Conservation (phyloP, 768 basidiomycete species). For the Lenzites betulinus region DNA sequence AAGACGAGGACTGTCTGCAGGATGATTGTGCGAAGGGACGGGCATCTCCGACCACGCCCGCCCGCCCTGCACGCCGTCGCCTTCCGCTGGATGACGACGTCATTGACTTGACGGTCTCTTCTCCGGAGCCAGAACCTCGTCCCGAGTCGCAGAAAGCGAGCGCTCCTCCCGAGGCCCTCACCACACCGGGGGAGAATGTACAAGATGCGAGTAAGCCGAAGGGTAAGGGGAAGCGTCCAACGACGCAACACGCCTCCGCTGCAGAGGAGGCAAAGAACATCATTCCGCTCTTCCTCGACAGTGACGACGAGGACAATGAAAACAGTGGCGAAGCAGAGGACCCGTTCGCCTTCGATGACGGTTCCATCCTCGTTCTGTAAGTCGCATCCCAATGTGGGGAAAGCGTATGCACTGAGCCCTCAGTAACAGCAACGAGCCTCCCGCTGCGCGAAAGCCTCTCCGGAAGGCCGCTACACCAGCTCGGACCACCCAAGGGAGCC, state of each 20-base stretch:
- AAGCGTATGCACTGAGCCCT: background rate
- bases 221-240: background rate
- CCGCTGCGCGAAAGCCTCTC: conserved; percentile 48
- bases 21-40: background rate
- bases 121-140: conserved; percentile 11
- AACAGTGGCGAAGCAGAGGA: background rate
- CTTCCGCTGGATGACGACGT: conserved; percentile 6
- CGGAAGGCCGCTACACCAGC: conserved; percentile 10
- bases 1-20: conserved; percentile 26
- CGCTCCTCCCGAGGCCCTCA: background rate
- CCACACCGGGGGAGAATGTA: background rate
- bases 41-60: background rate
- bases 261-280: background rate
- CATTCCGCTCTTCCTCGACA: conserved; percentile 19
- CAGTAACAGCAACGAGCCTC: conserved; percentile 48
- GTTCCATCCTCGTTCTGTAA: conserved; percentile 33
- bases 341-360: conserved; percentile 30
- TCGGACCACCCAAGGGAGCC: background rate
- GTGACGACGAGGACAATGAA: background rate
- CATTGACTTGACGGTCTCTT: conserved; percentile 21
- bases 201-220: background rate
- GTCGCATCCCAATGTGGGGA: background rate
- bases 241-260: background rate
- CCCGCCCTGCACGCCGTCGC: background rate
- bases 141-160: background rate